Percentiles rank a stretch among this genome's conserved stretches.
These are phyloP conservation scores for Fusarium veterinarium DNA, from an alignment of 2,329 filamentous ascomycete species.

Conservation along the genomic window DNA sequence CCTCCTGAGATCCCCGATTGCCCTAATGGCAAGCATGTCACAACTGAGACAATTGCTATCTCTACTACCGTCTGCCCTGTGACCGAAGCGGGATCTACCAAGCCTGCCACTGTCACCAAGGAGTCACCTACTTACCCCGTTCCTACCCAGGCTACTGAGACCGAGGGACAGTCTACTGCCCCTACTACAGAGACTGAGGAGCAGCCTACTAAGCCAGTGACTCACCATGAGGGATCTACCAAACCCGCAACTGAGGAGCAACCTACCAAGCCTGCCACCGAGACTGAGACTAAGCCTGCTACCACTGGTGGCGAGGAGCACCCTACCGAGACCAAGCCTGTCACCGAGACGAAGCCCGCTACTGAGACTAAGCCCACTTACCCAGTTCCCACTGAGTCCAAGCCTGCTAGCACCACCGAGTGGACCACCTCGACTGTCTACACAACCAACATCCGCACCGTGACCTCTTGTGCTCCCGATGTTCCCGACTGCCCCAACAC, in stretches of 20 bases:
- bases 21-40: slow-evolving; percentile 21
- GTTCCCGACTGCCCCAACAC: background rate
- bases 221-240: background rate
- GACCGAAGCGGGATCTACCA: slow-evolving; percentile 14
- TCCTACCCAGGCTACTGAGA: slow-evolving; percentile 14
- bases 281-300: background rate
- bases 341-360: background rate
- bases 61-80: slow-evolving; percentile 41
- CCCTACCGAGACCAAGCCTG: background rate
- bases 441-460: slow-evolving; percentile 2
- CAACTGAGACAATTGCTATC: slow-evolving; percentile 40
- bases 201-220: slow-evolving; percentile 2
- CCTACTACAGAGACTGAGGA: background rate
- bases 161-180: background rate
- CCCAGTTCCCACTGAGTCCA: background rate
- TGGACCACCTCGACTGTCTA: background rate
- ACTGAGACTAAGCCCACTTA: background rate
- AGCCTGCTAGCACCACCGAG: background rate
- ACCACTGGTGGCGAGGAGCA: background rate
- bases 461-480: background rate
- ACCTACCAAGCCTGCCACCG: slow-evolving; percentile 6
- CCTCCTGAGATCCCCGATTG: slow-evolving; percentile 36
- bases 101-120: slow-evolving; percentile 11
- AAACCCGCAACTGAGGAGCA: slow-evolving; percentile 14
- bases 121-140: background rate